Percentiles rank a stretch among this genome's conserved stretches.
Conservation (phyloP, 805 yeast genomes). For the Lipomyces orientalis region DNA sequence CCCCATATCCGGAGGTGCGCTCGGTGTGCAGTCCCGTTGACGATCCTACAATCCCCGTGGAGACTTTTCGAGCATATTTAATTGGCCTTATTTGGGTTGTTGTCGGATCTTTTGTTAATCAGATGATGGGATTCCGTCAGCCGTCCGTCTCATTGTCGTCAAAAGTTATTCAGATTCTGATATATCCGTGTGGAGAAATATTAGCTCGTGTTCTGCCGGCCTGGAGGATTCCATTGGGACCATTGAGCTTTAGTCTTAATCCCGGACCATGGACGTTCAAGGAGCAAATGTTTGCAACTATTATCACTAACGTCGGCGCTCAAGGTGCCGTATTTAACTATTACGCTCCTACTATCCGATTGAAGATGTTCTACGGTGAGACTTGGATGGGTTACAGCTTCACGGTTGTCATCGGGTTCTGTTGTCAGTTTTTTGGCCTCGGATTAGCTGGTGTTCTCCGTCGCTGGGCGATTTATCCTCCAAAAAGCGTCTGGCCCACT, state of each 20-base stretch:
- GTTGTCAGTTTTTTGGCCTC: slow-evolving; percentile 67
- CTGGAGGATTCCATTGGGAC: slow-evolving; percentile 35
- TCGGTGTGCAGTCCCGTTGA: slow-evolving; percentile 43
- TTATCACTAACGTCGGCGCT: slow-evolving; percentile 41
- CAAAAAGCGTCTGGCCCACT: slow-evolving; percentile 70
- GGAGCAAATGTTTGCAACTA: slow-evolving; percentile 68
- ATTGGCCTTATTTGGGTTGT: slow-evolving; percentile 58
- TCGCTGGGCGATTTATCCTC: slow-evolving; percentile 61
- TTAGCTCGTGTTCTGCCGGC: slow-evolving; percentile 52
- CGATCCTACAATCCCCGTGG: slow-evolving; percentile 54
- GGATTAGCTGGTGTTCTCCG: slow-evolving; percentile 70
- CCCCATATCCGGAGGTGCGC: slow-evolving; percentile 66
- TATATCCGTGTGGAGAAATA: slow-evolving; percentile 61
- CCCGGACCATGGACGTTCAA: slow-evolving; percentile 69
- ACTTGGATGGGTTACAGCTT: slow-evolving; percentile 52
- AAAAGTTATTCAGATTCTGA: slow-evolving; percentile 62
- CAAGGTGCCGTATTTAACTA: background rate
- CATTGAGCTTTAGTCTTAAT: slow-evolving; percentile 54
- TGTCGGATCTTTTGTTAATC: slow-evolving; percentile 63
- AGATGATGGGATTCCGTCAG: slow-evolving; percentile 60
- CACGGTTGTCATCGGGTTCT: slow-evolving; percentile 57
- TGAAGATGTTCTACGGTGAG: slow-evolving; percentile 44
- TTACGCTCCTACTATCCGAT: slow-evolving; percentile 22
- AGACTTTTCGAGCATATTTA: slow-evolving; percentile 60
- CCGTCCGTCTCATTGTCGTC: slow-evolving; percentile 59